Evolutionary conservation across 176 grass and related monocot species (phyloP), one percentile per base, ranked within the genome.

Genomic region (Saccharum officinarum): DNA sequence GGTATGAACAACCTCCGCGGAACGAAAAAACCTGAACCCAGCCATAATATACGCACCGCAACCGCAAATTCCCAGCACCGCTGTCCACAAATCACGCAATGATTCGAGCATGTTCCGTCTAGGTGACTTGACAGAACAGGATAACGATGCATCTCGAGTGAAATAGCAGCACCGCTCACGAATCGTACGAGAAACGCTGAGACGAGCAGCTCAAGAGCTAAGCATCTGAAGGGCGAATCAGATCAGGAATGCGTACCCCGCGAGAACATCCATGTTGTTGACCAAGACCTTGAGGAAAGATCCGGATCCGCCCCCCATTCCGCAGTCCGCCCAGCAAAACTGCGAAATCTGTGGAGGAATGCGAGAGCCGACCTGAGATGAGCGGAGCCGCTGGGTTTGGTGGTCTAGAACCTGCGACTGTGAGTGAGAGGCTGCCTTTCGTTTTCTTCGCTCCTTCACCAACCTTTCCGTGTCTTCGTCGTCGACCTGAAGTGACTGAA

Each of bases 251-350:
- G 61, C 78, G 65, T 98, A 98, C 92, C 92, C 95, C 25, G 89
- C 91, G 83, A 98, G 92, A 85, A 95, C 85, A 77, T 98, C 95
- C 15, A 98, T 68, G 85, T 98, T 98, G 47, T 86, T 98, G 39
- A 92, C 80, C 20, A 98, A 28, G 47, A 98, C 95, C 87, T 93
- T 95, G 82, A 98, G 83, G 80, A 98, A 95, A 84, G 95, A 98
- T 76, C 91, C 91, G 85, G 95, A 98, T 75, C 94, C 89, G 57
- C 95, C 89, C 26, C 92, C 89, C 91, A 95, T 98, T 63, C 45
- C 60, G 33, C 52, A 22, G 70, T 26, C 67, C 75, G n/a, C 76
- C 80, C 17, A 18, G 46, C 37, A 26, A 9, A 69, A 42, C 39
- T 3, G 59, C 80, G 20, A 87, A 87, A 90, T 79, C 79, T 45